Conservation (phyloP, 1,284 basidiomycete species). For the Trichosporon inkin region DNA sequence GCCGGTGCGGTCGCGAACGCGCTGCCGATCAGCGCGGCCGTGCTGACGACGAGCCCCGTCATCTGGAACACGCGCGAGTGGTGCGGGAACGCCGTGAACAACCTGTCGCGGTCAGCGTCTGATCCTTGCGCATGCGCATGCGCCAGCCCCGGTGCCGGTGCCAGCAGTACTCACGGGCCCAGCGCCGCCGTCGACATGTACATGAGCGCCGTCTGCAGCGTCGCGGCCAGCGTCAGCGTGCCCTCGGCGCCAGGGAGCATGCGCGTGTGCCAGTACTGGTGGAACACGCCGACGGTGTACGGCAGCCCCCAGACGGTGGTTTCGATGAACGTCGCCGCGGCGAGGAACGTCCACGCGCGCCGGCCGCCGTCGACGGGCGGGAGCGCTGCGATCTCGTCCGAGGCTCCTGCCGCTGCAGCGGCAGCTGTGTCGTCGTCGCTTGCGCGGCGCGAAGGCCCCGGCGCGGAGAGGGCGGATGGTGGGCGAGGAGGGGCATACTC, state of each 20-base stretch:
- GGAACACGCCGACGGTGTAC: constrained; percentile 45
- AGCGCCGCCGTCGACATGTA: constrained; percentile 39
- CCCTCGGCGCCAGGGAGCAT: constrained; percentile 35
- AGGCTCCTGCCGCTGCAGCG: neutral
- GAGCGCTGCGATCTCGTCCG: constrained; percentile 21
- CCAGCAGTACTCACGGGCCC: constrained; percentile 35
- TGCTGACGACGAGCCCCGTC: constrained; percentile 31
- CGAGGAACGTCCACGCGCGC: constrained; percentile 46
- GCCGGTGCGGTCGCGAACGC: constrained; percentile 42
- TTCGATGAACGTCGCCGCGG: constrained; percentile 43
- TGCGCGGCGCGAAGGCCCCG: neutral
- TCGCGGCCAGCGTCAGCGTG: constrained; percentile 44
- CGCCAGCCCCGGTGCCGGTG: too few species aligned
- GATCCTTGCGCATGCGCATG: neutral
- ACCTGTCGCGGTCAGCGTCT: constrained; percentile 14
- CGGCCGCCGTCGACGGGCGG: constrained; percentile 44
- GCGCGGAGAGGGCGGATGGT: neutral
- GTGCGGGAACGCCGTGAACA: constrained; percentile 36
- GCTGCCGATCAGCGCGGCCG: constrained; percentile 28
- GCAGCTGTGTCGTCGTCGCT: neutral
- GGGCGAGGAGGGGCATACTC: neutral
- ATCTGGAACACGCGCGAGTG: constrained; percentile 29
- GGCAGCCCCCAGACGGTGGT: constrained; percentile 47
- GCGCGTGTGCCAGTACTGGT: constrained; percentile 39
- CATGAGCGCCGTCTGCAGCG: constrained; percentile 44